phyloP scores from a whole-genome alignment of 805 yeast genomes.

The Cyberlindnera petersonii region DNA sequence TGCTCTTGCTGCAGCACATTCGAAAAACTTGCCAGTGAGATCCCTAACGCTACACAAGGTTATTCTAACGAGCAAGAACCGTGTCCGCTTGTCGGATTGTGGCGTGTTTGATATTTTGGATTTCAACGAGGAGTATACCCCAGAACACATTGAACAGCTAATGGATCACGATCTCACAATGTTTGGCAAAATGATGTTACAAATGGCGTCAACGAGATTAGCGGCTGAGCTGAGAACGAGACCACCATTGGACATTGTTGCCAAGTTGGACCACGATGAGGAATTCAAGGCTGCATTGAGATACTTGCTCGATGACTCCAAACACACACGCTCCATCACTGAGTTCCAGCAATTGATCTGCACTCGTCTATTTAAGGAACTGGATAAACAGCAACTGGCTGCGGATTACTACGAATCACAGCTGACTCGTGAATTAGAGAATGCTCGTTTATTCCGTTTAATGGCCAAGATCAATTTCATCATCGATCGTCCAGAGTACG shows the following conservation, averaged over 20 bases:
- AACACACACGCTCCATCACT: slow-evolving; percentile 22
- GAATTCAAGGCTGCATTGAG: slow-evolving; percentile 42
- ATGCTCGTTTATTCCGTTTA: slow-evolving; percentile 79
- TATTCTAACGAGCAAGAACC: slow-evolving; percentile 64
- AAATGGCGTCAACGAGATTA: slow-evolving; percentile 41
- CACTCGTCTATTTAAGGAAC: slow-evolving; percentile 41
- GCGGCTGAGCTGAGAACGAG: slow-evolving; percentile 25
- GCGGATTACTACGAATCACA: slow-evolving; percentile 59
- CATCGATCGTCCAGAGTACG: slow-evolving; percentile 66
- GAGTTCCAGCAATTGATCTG: slow-evolving; percentile 39
- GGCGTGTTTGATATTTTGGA: slow-evolving; percentile 68
- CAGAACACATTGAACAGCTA: slow-evolving; percentile 25
- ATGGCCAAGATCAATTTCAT: slow-evolving; percentile 77
- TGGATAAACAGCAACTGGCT: slow-evolving; percentile 48
- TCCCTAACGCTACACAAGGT: slow-evolving; percentile 63
- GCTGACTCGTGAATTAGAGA: slow-evolving; percentile 74
- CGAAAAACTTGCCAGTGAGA: slow-evolving; percentile 58
- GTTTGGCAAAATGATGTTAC: slow-evolving; percentile 59
- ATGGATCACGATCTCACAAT: slow-evolving; percentile 54
- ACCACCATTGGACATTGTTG: slow-evolving; percentile 19
- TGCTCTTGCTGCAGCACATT: slow-evolving; percentile 67
- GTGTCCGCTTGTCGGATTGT: slow-evolving; percentile 67
- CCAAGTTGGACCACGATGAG: slow-evolving; percentile 36
- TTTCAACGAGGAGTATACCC: slow-evolving; percentile 29
- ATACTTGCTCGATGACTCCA: slow-evolving; percentile 31